phyloP scores from a whole-genome alignment of 2,329 filamentous ascomycete species.

The Pleurostoma richardsiae region DNA sequence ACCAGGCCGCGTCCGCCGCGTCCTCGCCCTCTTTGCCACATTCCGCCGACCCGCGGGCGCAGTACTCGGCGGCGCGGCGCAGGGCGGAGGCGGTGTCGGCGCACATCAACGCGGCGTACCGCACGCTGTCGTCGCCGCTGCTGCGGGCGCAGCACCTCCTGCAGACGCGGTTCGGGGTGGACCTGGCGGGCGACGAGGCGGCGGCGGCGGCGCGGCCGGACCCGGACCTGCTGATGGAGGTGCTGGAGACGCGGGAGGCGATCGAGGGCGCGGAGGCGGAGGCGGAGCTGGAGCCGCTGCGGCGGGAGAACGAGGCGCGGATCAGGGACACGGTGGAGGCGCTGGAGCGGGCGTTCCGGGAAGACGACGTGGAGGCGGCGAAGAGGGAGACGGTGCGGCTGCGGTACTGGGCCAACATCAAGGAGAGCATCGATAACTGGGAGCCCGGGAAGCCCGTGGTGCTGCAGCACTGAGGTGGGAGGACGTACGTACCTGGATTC shows the following conservation, averaged over 20 bases:
- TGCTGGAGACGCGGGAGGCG: constrained; percentile 72
- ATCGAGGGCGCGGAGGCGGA: constrained; percentile 69
- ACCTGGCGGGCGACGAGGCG: constrained; percentile 75
- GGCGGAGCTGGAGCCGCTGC: constrained; percentile 55
- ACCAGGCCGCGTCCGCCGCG: constrained; percentile 13
- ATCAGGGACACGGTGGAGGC: constrained; percentile 57
- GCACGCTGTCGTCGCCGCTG: constrained; percentile 74
- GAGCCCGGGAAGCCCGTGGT: constrained; percentile 66
- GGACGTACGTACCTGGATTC: too few species aligned
- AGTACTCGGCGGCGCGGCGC: constrained; percentile 17
- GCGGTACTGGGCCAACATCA: constrained; percentile 88
- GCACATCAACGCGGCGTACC: constrained; percentile 87
- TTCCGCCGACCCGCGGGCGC: background rate
- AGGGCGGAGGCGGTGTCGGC: constrained; percentile 73
- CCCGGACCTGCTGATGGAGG: constrained; percentile 67
- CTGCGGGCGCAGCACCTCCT: constrained; percentile 86
- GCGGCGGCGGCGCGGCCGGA: constrained; percentile 58
- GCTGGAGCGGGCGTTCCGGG: constrained; percentile 60
- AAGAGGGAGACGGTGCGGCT: constrained; percentile 69
- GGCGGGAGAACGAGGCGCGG: constrained; percentile 61
- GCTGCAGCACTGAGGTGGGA: constrained; percentile 38
- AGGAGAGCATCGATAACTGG: constrained; percentile 77
- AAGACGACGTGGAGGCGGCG: constrained; percentile 61
- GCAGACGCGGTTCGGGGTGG: constrained; percentile 61
- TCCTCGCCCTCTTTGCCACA: background rate